Evolutionary conservation across 192 early-diverging fungal species (phyloP).

Genomic region (Tieghemiomyces parasiticus): DNA sequence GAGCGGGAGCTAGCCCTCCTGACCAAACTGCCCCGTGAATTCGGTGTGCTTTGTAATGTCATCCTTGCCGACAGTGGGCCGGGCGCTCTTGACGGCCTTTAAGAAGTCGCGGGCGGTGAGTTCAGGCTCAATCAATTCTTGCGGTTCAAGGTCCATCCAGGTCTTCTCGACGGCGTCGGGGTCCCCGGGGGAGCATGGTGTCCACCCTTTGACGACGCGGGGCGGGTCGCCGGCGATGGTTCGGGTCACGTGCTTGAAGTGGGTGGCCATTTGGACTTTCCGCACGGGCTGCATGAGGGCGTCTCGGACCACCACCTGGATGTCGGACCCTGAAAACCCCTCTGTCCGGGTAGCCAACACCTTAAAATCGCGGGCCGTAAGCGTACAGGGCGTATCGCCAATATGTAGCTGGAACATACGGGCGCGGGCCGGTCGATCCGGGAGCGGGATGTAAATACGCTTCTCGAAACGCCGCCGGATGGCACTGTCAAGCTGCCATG

Average conservation of each 20-base stretch:
- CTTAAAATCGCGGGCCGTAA: constrained; percentile 56
- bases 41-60: constrained; percentile 75
- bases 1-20: constrained; percentile 34
- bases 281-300: constrained; percentile 95
- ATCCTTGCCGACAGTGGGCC: constrained; percentile 69
- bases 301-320: constrained; percentile 85
- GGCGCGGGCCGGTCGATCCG: constrained; percentile 71
- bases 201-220: constrained; percentile 39
- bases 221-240: neutral
- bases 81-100: constrained; percentile 54
- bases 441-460: constrained; percentile 95
- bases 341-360: constrained; percentile 67
- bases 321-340: constrained; percentile 94
- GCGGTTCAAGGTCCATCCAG: constrained; percentile 71
- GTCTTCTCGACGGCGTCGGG: constrained; percentile 68
- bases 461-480: constrained; percentile 95
- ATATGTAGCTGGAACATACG: constrained; percentile 89
- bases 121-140: constrained; percentile 87
- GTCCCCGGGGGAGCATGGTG: constrained; percentile 92
- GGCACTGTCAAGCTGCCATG: constrained; percentile 88
- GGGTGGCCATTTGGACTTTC: constrained; percentile 87
- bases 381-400: constrained; percentile 74
- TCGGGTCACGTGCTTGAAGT: constrained; percentile 64
- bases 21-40: constrained; percentile 79
- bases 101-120: constrained; percentile 75